Percentiles rank a stretch among this genome's conserved stretches.
These are phyloP conservation scores for Madurella mycetomatis DNA, from an alignment of 2,329 filamentous ascomycete species.

Conservation along the genomic window DNA sequence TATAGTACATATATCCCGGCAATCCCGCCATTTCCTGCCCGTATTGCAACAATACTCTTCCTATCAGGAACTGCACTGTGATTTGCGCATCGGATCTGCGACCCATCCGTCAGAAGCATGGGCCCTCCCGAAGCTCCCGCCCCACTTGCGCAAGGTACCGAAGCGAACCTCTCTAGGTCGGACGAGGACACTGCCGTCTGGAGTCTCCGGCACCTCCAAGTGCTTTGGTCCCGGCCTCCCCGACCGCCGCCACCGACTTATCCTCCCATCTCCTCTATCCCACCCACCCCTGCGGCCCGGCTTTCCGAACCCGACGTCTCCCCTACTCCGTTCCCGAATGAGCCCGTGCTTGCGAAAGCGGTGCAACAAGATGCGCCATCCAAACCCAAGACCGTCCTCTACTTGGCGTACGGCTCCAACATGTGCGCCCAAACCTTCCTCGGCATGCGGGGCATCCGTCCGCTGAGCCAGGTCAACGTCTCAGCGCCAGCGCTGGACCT, in stretches of 20 bases:
- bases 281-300: slow-evolving; percentile 35
- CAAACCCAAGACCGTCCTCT: slow-evolving; percentile 55
- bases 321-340: slow-evolving; percentile 18
- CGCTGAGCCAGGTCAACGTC: slow-evolving; percentile 76
- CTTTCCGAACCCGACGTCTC: slow-evolving; percentile 31
- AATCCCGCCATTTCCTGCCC: slow-evolving; percentile 8
- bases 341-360: slow-evolving; percentile 24
- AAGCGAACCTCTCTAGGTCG: not conserved
- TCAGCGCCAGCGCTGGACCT: slow-evolving; percentile 72
- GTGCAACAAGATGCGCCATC: slow-evolving; percentile 24
- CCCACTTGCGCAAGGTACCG: not conserved
- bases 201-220: slow-evolving; percentile 18
- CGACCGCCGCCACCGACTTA: slow-evolving; percentile 8
- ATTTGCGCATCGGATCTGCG: not conserved
- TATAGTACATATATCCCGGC: slow-evolving; percentile 1
- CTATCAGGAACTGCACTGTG: not conserved
- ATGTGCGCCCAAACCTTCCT: slow-evolving; percentile 75
- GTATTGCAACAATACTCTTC: slow-evolving; percentile 11
- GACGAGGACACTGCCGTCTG: slow-evolving; percentile 17
- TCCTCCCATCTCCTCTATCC: slow-evolving; percentile 30
- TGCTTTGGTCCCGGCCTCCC: slow-evolving; percentile 14
- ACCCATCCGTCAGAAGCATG: slow-evolving; percentile 3
- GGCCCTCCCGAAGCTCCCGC: not conserved
- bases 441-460: slow-evolving; percentile 71
- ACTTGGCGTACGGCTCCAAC: slow-evolving; percentile 91